Conservation (phyloP, 2,329 filamentous ascomycete species). For the Fusarium sp. region DNA sequence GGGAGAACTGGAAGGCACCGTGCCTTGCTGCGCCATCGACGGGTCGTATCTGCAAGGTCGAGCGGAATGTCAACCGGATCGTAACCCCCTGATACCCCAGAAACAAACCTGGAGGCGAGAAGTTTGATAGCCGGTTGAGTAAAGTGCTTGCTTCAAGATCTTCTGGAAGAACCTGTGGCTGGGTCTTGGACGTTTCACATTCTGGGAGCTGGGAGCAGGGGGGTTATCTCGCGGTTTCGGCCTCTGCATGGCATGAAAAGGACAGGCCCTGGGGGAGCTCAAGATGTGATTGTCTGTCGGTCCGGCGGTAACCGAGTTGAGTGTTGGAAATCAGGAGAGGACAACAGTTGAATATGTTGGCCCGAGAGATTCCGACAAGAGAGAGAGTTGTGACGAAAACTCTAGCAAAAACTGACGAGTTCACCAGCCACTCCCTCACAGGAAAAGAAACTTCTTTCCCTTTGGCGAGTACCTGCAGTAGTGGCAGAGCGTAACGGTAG, state of each 20-base stretch:
- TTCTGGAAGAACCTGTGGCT: constrained; percentile 42
- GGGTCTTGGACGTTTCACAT: constrained; percentile 39
- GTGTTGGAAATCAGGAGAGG: not conserved
- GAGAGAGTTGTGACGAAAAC: constrained; percentile 3
- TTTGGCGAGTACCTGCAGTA: constrained; percentile 3
- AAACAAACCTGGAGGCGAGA: constrained; percentile 29
- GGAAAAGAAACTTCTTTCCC: constrained; percentile 1
- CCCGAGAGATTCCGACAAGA: constrained; percentile 8
- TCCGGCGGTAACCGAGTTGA: constrained; percentile 1
- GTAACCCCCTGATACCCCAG: constrained; percentile 34
- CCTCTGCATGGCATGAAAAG: constrained; percentile 25
- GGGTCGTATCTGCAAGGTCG: constrained; percentile 34
- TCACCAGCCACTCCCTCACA: constrained; percentile 5
- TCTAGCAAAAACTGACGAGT: constrained; percentile 12
- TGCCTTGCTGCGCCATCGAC: constrained; percentile 13
- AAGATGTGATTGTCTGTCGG: not conserved
- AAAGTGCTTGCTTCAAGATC: constrained; percentile 32
- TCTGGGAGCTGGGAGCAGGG: constrained; percentile 29
- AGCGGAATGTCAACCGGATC: constrained; percentile 18
- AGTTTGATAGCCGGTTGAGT: constrained; percentile 12
- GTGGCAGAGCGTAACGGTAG: constrained; percentile 2
- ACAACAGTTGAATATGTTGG: not conserved
- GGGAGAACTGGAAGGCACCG: constrained; percentile 11
- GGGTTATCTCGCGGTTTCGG: constrained; percentile 33
- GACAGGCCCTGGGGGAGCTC: not conserved